Evolutionary conservation across 768 basidiomycete genomes (phyloP).

Genomic region (Xanthoconium purpureum): DNA sequence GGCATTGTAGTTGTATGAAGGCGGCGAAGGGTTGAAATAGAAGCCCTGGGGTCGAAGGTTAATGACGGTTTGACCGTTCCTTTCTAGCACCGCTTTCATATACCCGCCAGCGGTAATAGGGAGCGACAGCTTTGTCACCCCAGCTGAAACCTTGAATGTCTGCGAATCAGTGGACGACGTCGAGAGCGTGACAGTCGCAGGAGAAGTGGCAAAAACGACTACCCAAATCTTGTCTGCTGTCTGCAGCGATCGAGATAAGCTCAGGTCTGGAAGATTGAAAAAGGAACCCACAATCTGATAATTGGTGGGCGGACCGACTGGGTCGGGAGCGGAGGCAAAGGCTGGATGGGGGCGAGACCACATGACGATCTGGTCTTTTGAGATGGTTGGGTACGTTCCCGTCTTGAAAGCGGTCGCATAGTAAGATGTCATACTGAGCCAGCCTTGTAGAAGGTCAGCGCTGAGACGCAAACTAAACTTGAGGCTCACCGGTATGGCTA

Average conservation of each 20-base stretch:
- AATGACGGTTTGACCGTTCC: slow-evolving; percentile 48
- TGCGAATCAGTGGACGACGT: slow-evolving; percentile 42
- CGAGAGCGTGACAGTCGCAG: slow-evolving; percentile 55
- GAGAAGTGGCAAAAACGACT: slow-evolving; percentile 56
- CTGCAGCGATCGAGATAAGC: slow-evolving; percentile 31
- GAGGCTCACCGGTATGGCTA: slow-evolving; percentile 43
- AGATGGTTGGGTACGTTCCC: slow-evolving; percentile 54
- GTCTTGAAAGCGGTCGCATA: slow-evolving; percentile 73
- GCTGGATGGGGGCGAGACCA: slow-evolving; percentile 72
- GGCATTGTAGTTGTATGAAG: slow-evolving; percentile 69
- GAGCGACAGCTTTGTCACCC: slow-evolving; percentile 60
- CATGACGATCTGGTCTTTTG: slow-evolving; percentile 61
- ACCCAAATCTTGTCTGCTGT: slow-evolving; percentile 66
- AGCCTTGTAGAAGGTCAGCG: slow-evolving; percentile 37
- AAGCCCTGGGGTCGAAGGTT: slow-evolving; percentile 49
- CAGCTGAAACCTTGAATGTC: slow-evolving; percentile 50
- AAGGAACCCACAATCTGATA: slow-evolving; percentile 47
- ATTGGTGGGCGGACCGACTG: slow-evolving; percentile 53
- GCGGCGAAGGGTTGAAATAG: slow-evolving; percentile 50
- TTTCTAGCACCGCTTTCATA: slow-evolving; percentile 47
- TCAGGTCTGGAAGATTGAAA: neutral
- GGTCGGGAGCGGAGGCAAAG: slow-evolving; percentile 51
- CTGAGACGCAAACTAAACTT: slow-evolving; percentile 1
- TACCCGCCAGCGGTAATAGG: slow-evolving; percentile 50
- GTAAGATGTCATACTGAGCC: slow-evolving; percentile 63